These are phyloP conservation scores for Aspergillus ochraceus DNA, from an alignment of 2,329 filamentous ascomycete genomes.

Conservation along the genomic window DNA sequence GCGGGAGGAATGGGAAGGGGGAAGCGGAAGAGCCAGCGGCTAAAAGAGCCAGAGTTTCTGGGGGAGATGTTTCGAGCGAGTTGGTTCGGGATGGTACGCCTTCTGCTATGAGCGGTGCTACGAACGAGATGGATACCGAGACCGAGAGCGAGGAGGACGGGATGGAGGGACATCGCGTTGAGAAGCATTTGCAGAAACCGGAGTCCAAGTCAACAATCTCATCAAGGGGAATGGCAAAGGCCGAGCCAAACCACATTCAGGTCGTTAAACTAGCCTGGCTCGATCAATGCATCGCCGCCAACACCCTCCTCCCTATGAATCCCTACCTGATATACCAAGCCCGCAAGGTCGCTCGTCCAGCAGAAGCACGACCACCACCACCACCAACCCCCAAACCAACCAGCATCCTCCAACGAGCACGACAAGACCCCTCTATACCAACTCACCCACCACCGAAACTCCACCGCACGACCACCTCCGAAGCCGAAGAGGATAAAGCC, in stretches of 20 bases:
- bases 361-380: background rate
- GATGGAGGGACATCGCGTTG: constrained; percentile 10
- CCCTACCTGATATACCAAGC: constrained; percentile 56
- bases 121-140: constrained; percentile 27
- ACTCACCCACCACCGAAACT: constrained; percentile 44
- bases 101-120: background rate
- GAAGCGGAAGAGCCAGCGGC: background rate
- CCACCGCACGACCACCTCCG: constrained; percentile 71
- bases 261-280: constrained; percentile 59
- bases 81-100: background rate
- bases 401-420: constrained; percentile 56
- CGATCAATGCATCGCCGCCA: constrained; percentile 45
- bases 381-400: constrained; percentile 1
- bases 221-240: background rate
- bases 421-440: constrained; percentile 42
- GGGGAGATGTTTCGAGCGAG: background rate
- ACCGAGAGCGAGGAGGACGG: constrained; percentile 30
- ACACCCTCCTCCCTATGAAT: constrained; percentile 46
- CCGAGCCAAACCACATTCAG: constrained; percentile 38
- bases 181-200: constrained; percentile 10
- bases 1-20: background rate
- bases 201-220: background rate
- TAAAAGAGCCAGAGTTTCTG: background rate
- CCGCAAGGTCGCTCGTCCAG: constrained; percentile 41
- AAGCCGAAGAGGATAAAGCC: constrained; percentile 61